Percentiles rank a stretch among this genome's conserved stretches.
phyloP scores from a whole-genome alignment of 1,139 yeast species.

The Suhomyces maxii region DNA sequence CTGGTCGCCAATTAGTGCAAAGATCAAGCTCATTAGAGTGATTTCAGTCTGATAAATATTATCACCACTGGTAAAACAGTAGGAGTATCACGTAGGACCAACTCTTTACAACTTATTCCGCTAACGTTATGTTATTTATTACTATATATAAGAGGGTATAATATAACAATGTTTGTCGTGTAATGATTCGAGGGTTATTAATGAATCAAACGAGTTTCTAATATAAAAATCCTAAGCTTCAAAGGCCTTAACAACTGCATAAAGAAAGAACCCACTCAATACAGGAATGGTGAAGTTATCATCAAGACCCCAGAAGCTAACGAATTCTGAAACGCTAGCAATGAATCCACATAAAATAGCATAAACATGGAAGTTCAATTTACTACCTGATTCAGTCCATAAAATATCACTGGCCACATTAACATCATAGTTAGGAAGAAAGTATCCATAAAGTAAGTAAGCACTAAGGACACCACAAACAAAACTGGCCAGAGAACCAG shows the following conservation, averaged over 20 bases:
- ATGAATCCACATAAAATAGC: constrained; percentile 72
- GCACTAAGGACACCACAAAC: constrained; percentile 67
- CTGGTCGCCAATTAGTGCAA: too few relatives aligned
- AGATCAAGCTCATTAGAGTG: too few relatives aligned
- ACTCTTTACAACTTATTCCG: too few relatives aligned
- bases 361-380: constrained; percentile 49
- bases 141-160: not conserved
- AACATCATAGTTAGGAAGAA: constrained; percentile 56
- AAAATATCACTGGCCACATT: constrained; percentile 55
- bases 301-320: constrained; percentile 72
- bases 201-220: not conserved
- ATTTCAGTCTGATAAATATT: too few relatives aligned
- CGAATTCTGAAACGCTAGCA: constrained; percentile 84
- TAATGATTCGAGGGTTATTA: not conserved
- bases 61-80: too few relatives aligned
- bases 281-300: constrained; percentile 95
- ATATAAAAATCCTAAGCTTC: constrained; percentile 2
- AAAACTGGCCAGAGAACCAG: constrained; percentile 88
- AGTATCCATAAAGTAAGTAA: constrained; percentile 66
- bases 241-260: constrained; percentile 35
- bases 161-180: not conserved
- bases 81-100: too few relatives aligned
- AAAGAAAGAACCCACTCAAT: constrained; percentile 65
- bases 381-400: constrained; percentile 66
- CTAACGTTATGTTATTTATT: too few relatives aligned